Evolutionary conservation across 768 basidiomycete genomes (phyloP), one percentile per base, ranked within the genome.

Genomic region (Clavaria fumosa): DNA sequence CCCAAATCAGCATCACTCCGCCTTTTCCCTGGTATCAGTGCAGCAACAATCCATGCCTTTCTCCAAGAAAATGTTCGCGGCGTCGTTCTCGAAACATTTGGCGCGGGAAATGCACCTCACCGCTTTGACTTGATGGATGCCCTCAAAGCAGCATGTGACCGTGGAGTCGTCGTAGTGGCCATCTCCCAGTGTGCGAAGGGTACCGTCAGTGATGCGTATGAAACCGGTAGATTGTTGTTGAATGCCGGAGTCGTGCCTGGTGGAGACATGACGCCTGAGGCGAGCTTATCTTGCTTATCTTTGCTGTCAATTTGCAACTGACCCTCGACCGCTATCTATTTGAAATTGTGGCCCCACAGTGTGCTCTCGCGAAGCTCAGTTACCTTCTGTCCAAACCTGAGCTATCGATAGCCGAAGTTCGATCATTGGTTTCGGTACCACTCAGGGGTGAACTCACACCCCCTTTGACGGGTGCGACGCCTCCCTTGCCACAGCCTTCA

Each of bases 261-360:
- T 4, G 74, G 72, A 19, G 90, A 95, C 54, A 91, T 93, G 89
- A 95, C 90, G 1, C 84, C 88, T n/a, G 88, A 93, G 71, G 85
- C 84, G 42, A 4, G 50, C 42, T 14, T 39, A 7, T 34, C 27
- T 37, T 6, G 17, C 9, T 21, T n/a, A n/a, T n/a, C n/a, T 33
- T 14, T n/a, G 30, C 37, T 23, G 7, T 11, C 21, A 7, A 18
- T 14, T 21, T 18, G 9, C 38, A 7, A 32, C 20, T 23, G 19
- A 27, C 21, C 15, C 17, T n/a, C 17, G 26, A 22, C 39, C 27
- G 14, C 30, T 27, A 31, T 35, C 21, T 14, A 38, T 28, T 39
- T 19, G 21, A 31, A n/a, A 36, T 23, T 23, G 14, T 22, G n/a
- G 12, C 14, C 27, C 23, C 12, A 5, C 40, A 91, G 88, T 86